Base-by-base conservation (phyloP, 73 alveolate species). In the Stentor roeselii region DNA sequence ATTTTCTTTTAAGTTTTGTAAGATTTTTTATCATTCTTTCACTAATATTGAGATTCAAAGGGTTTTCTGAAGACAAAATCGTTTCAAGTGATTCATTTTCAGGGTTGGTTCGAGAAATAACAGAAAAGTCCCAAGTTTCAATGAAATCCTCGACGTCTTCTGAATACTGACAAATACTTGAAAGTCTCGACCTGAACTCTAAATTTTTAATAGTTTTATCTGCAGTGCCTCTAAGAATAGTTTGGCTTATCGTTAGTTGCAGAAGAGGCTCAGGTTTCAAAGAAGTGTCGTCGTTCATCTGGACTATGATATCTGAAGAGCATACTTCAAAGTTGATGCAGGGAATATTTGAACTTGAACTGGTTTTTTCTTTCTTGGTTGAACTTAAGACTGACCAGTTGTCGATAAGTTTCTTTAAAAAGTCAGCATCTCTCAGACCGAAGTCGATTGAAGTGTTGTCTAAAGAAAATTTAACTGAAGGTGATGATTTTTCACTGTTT, bases 341-440 rank as follows among this genome's bases (percentile, higher is more conserved):
- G 37, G n/a, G 37, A 67, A 30, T 1, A 34, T 1, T 1, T n/a
- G 41, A n/a, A 2, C 21, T 0, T 67, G 21, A 67, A 32, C 80
- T 21, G 42, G 27, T 2, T 0, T n/a, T 21, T n/a, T 15, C 1
- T 14, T 67, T 67, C 21, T 27, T 67, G n/a, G 27, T 67, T 14
- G 80, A 2, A 67, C 37, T 67, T 67, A 50, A 50, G 21, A 21
- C 67, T 50, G 6, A 11, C 80, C 80, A 67, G 37, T n/a, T 67
- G 21, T 67, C 80, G 34, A 40, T 32, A 11, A 67, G 37, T 21
- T 21, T 32, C 2, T 67, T n/a, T 36, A 67, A 67, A 67, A 67
- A 67, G 41, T 67, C 41, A 15, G 34, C 27, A 67, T 67, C 80
- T 34, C 80, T n/a, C 1, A 67, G 34, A 1, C 80, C 80, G 14